Conservation (phyloP, 148 eudicot genomes). For the Vaccinium vitisidaea region DNA sequence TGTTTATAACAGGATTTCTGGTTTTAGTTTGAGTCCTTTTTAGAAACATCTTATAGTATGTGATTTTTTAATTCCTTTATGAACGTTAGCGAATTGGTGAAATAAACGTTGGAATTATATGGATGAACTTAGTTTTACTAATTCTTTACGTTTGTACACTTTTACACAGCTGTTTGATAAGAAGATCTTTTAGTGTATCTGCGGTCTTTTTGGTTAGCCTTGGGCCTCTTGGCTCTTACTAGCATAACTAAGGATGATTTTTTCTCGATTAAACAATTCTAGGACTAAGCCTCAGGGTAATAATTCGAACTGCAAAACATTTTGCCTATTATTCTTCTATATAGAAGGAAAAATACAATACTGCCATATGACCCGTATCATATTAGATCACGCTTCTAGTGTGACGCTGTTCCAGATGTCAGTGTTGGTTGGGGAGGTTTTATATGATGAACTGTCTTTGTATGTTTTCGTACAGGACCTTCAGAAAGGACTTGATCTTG, state of each 20-base stretch:
- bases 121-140: neutral
- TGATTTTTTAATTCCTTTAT: neutral
- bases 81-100: neutral
- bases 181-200: neutral
- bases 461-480: conserved; percentile 57
- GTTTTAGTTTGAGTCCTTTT: neutral
- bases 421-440: neutral
- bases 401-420: neutral
- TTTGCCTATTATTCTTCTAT: neutral
- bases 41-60: neutral
- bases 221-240: neutral
- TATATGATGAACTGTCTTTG: conserved; percentile 2
- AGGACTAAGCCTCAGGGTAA: neutral
- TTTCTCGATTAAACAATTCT: neutral
- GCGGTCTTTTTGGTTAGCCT: neutral
- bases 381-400: neutral
- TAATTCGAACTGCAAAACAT: neutral
- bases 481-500: conserved; percentile 95
- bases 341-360: neutral
- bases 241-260: neutral
- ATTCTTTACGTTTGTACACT: neutral
- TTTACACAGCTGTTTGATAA: neutral
- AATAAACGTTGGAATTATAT: no score
- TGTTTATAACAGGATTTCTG: neutral
- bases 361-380: conserved; percentile 1